Base-by-base conservation (phyloP, 495 filamentous ascomycete species). In the Aspergillus panamensis region DNA sequence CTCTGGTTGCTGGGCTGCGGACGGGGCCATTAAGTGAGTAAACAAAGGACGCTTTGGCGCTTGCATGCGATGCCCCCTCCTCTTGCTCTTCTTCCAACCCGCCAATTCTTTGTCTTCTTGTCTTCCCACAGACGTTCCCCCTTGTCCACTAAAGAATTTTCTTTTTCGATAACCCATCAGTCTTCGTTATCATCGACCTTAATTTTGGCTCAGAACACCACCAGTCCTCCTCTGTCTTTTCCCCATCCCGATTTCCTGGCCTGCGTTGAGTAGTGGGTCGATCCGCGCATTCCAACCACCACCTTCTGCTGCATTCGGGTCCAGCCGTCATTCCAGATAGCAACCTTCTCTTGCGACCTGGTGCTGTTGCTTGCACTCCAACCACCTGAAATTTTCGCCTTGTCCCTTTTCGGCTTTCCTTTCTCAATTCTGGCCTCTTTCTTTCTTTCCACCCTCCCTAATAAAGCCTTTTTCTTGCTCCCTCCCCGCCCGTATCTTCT, bases 271-370 rank as follows among this genome's bases (percentile, higher is more conserved):
- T 70, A 17, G 71, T 70, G 67, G 69, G 66, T 69, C 68, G 29
- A 55, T 56, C 66, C 65, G 30, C 48, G 14, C 61, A 49, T 55
- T 60, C 54, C 64, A 58, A 51, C 58, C 60, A 58, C 55, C 57
- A 53, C 29, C 39, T 25, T 19, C 32, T 44, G 25, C 57, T 61
- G 62, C 60, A 58, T 69, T 66, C 71, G 66, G 60, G 64, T 70
- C 66, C 69, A 54, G 65, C 66, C 67, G 67, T 71, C 72, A 77
- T 77, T 73, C 74, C 74, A 70, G 62, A 66, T 57, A 69, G 67
- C 67, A 70, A 69, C 69, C 61, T 62, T 72, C 63, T 67, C 65
- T 59, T 71, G 62, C 64, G 25, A 25, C 25, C 25, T 25, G 25
- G 25, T 63, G 64, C 66, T 58, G 48, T 68, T 48, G 61, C 70